Conservation (phyloP, 805 yeast species). For the Naumovozyma castellii region DNA sequence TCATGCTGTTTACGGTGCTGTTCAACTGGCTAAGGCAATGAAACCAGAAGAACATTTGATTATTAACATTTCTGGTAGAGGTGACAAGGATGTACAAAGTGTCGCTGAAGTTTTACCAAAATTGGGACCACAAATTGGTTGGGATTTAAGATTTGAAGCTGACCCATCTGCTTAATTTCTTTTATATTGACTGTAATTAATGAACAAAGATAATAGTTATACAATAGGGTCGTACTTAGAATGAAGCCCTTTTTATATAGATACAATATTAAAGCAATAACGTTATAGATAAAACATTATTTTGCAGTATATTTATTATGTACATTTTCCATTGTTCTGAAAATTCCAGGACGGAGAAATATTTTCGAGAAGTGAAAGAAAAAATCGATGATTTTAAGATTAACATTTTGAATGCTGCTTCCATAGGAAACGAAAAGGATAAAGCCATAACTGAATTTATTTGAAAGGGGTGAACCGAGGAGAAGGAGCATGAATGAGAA, state of each 20-base stretch:
- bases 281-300: too few relatives aligned
- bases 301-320: not conserved
- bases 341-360: not conserved
- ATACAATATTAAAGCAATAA: too few relatives aligned
- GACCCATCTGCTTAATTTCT: constrained; percentile 19
- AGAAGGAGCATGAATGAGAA: constrained; percentile 2
- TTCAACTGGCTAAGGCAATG: constrained; percentile 79
- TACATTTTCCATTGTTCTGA: not conserved
- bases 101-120: constrained; percentile 90
- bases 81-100: constrained; percentile 97
- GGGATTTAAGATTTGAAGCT: constrained; percentile 86
- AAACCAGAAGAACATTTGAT: constrained; percentile 69
- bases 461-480: not conserved
- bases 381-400: not conserved
- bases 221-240: not conserved
- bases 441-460: not conserved
- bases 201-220: not conserved
- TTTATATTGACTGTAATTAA: not conserved
- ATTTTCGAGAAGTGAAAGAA: too few relatives aligned
- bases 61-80: constrained; percentile 93
- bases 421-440: not conserved
- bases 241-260: not conserved
- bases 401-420: not conserved
- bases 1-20: constrained; percentile 90
- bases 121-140: constrained; percentile 82